phyloP scores from a whole-genome alignment of 805 yeast genomes.

The Debaryomyces hansenii region DNA sequence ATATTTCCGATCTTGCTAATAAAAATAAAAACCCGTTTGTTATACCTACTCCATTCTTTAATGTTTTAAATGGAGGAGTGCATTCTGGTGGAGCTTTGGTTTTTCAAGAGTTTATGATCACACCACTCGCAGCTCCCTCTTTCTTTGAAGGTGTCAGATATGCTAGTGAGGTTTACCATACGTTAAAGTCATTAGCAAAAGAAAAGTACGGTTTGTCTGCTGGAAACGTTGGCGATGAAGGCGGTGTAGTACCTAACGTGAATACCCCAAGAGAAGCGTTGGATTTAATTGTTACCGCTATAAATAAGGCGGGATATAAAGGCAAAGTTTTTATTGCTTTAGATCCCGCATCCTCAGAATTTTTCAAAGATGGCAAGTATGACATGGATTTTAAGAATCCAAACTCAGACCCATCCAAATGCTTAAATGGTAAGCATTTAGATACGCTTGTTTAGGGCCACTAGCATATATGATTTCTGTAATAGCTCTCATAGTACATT shows the following conservation, averaged over 20 bases:
- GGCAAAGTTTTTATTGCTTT: slow-evolving; percentile 20
- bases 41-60: slow-evolving; percentile 23
- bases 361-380: slow-evolving; percentile 19
- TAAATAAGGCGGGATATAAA: slow-evolving; percentile 16
- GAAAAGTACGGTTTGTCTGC: slow-evolving; percentile 19
- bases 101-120: slow-evolving; percentile 26
- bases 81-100: slow-evolving; percentile 26
- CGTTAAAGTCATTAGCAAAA: slow-evolving; percentile 16
- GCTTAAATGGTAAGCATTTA: slow-evolving; percentile 17
- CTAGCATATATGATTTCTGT: slow-evolving; percentile 72
- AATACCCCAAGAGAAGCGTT: slow-evolving; percentile 20
- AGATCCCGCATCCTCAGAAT: slow-evolving; percentile 22
- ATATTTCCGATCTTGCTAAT: slow-evolving; percentile 16
- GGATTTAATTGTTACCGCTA: slow-evolving; percentile 18
- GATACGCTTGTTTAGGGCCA: slow-evolving; percentile 65
- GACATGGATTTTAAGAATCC: slow-evolving; percentile 22
- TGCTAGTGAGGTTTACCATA: slow-evolving; percentile 21
- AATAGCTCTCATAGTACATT: slow-evolving; percentile 66
- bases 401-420: slow-evolving; percentile 14
- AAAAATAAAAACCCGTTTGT: slow-evolving; percentile 10
- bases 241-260: slow-evolving; percentile 23
- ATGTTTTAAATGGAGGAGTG: slow-evolving; percentile 22
- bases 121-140: slow-evolving; percentile 14
- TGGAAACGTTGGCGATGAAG: slow-evolving; percentile 26
- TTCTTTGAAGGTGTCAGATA: slow-evolving; percentile 20